Evolutionary conservation across 75 land plant genomes (phyloP).

Genomic region (Pinus albicaulis): DNA sequence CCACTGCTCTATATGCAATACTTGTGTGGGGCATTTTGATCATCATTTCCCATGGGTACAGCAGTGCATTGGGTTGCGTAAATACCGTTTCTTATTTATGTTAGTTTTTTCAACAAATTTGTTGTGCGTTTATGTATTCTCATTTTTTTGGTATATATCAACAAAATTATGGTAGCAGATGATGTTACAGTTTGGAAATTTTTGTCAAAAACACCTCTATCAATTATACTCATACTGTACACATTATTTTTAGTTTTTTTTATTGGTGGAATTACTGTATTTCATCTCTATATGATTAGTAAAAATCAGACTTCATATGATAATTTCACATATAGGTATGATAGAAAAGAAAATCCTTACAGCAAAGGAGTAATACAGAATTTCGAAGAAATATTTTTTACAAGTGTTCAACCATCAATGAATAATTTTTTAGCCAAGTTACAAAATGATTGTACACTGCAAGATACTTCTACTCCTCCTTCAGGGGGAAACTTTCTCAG

Average conservation of each 20-base stretch:
- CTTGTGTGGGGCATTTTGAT: too few relatives aligned
- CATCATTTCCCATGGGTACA: too few relatives aligned
- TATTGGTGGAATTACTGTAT: constrained; percentile 97
- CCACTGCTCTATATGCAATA: too few relatives aligned
- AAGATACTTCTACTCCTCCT: constrained; percentile 19
- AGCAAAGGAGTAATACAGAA: constrained; percentile 71
- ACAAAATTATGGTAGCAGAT: constrained; percentile 61
- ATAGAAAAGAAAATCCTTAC: constrained; percentile 80
- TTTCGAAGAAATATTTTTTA: constrained; percentile 79
- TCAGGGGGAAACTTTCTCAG: constrained; percentile 52
- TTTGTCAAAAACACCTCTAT: constrained; percentile 81
- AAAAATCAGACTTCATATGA: constrained; percentile 99
- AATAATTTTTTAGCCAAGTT: constrained; percentile 79
- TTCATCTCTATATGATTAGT: constrained; percentile 95
- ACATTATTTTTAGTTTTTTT: constrained; percentile 93
- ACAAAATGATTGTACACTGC: constrained; percentile 28
- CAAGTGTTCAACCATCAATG: constrained; percentile 64
- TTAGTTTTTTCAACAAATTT: constrained; percentile 37
- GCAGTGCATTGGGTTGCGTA: too few relatives aligned
- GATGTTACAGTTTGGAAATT: constrained; percentile 73
- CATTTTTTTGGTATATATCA: constrained; percentile 83
- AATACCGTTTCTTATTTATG: too few relatives aligned
- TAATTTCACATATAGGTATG: constrained; percentile 97
- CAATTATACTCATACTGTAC: constrained; percentile 83
- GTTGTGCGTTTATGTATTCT: constrained; percentile 93